Conservation (phyloP, 306 rosid genomes). For the Rosa multiflora region DNA sequence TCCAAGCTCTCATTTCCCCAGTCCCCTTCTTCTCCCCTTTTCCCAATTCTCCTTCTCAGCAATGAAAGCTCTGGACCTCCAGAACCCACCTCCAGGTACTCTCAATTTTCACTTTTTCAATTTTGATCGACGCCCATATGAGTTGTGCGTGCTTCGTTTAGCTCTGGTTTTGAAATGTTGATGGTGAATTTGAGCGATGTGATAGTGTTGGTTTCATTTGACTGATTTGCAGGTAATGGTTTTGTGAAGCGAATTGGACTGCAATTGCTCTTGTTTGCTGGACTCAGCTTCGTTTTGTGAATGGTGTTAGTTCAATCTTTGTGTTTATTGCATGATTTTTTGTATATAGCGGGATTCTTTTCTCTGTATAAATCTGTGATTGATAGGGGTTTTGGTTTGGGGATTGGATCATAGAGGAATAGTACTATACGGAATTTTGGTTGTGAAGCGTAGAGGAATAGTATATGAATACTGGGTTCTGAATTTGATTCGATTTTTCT, state of each 20-base stretch:
- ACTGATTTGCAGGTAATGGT: conserved; percentile 7
- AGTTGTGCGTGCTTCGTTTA: conserved; percentile 16
- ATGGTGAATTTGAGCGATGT: conserved; percentile 1
- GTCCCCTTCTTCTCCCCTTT: background rate
- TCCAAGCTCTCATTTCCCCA: conserved; percentile 33
- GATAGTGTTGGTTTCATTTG: background rate
- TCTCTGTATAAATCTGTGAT: conserved; percentile 18
- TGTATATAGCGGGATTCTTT: conserved; percentile 16
- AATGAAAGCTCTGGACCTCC: conserved; percentile 18
- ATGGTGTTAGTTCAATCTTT: background rate
- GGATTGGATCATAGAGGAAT: conserved; percentile 4
- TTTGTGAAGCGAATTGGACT: conserved; percentile 8
- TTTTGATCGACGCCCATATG: conserved; percentile 20
- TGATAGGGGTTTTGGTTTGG: conserved; percentile 5
- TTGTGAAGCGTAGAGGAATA: background rate
- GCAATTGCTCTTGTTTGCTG: conserved; percentile 13
- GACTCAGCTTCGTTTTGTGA: too few relatives aligned
- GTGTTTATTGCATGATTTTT: conserved; percentile 11
- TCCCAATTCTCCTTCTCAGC: conserved; percentile 16
- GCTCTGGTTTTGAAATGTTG: conserved; percentile 25
- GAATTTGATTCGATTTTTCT: background rate
- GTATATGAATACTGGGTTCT: background rate
- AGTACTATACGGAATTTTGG: background rate
- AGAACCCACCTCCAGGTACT: conserved; percentile 24
- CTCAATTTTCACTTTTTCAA: conserved; percentile 2